Evolutionary conservation across 1,284 basidiomycete species (phyloP), one percentile per base, ranked within the genome.

Genomic region (Serendipita sp.): DNA sequence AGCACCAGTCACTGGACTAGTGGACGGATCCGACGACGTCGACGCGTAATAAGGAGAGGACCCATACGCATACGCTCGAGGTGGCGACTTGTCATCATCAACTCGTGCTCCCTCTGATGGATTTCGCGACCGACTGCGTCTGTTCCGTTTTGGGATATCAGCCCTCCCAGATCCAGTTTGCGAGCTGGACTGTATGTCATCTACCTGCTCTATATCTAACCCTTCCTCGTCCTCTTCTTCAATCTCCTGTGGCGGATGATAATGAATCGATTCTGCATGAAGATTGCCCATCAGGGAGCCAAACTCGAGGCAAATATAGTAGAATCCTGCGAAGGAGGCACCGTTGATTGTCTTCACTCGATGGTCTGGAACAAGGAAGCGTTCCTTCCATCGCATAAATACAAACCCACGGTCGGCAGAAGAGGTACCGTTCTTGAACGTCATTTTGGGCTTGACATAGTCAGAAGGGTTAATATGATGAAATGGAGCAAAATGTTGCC

Each of bases 321-420:
- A 92, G 74, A 93, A 90, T 62, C 88, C 92, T 66, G 92, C 93
- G 75, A 95, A 98, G 71, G 89, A 93, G 3, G 94, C 94, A 34
- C 94, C 94, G 69, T 84, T 92, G 72, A 98, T 96, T 73, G 95
- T 92, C 71, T 91, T 84, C 55, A 95, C 91, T 64, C 86, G 82
- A 74, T 95, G 91, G 72, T 95, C 91, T 6, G 94, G 94, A 12
- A 97, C 91, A 64, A 98, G 77, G 73, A 97, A 97, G 69, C 87
- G 82, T 74, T 98, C 94, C 75, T 98, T 98, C 89, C 93, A 96
- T 64, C 94, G 80, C 88, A 98, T 93, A 72, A 97, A 98, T 34
- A 79, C 71, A 64, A 75, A 79, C 61, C 73, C 73, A 60, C 74
- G 69, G 65, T 75, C 74, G 58, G 69, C 49, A 12, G 53, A 58